phyloP scores from a whole-genome alignment of 73 alveolate genomes.

The Halteria grandinella region DNA sequence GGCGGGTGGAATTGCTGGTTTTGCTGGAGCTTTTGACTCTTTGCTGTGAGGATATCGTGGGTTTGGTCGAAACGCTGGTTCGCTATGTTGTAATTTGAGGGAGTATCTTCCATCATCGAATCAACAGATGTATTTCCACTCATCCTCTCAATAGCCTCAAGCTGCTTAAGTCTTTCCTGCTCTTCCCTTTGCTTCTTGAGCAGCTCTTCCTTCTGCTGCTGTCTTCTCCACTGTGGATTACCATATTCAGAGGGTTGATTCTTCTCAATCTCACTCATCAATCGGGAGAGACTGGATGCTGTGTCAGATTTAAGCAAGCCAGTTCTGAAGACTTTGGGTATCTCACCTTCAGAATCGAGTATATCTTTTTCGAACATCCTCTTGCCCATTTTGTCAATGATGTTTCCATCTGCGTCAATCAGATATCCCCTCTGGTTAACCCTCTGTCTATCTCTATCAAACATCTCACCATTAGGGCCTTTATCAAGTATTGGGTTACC shows the following conservation, averaged over 20 bases:
- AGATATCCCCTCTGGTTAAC: slow-evolving; percentile 33
- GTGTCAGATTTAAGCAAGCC: slow-evolving; percentile 64
- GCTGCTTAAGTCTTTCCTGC: too few relatives aligned
- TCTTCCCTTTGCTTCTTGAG: slow-evolving; percentile 4
- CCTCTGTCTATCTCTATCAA: slow-evolving; percentile 42
- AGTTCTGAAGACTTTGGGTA: slow-evolving; percentile 59
- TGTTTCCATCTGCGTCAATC: slow-evolving; percentile 26
- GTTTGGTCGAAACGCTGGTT: slow-evolving; percentile 34
- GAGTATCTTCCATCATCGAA: slow-evolving; percentile 58
- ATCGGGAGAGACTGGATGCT: slow-evolving; percentile 37
- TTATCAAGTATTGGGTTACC: slow-evolving; percentile 43
- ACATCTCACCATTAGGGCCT: slow-evolving; percentile 3
- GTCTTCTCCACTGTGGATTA: slow-evolving; percentile 5
- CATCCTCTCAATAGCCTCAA: too few relatives aligned
- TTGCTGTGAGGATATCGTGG: background rate
- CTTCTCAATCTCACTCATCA: slow-evolving; percentile 50
- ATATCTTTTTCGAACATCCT: slow-evolving; percentile 49
- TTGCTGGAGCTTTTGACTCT: background rate
- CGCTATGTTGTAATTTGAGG: slow-evolving; percentile 45
- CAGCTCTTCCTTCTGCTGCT: slow-evolving; percentile 37
- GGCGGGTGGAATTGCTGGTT: background rate
- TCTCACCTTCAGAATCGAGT: slow-evolving; percentile 42
- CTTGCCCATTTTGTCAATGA: slow-evolving; percentile 32
- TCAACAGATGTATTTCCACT: slow-evolving; percentile 63
- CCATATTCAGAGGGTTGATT: background rate